Base-by-base conservation (phyloP, 2,329 filamentous ascomycete species). In the Trichoderma atroviride region DNA sequence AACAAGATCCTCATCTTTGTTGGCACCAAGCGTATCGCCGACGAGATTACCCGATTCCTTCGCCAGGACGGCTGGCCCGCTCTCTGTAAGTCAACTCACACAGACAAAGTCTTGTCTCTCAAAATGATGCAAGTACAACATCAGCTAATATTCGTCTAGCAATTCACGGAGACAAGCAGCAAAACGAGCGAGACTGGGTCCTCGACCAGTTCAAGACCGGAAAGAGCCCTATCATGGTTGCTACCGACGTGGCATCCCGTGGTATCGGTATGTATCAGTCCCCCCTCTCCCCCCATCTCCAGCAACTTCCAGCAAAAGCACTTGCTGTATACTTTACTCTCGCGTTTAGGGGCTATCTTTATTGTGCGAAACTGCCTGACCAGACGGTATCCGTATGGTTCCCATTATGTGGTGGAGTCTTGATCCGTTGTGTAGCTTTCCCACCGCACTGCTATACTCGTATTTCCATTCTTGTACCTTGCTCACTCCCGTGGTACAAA, bases 211-310 rank as follows among this genome's bases (percentile, higher is more conserved):
- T 99, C 90, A 99, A 98, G 90, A 93, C 92, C 74, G 94, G 94
- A 84, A 97, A 98, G 88, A 97, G 94, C 85, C 96, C 96, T 80
- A 97, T 99, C 89, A 97, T 99, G 94, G 96, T 99, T 85, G 96
- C 96, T 85, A 99, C 96, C 75, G 96, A 98, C 80, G 96, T 99
- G 84, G 96, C 96, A 85, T 98, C 96, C 80, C 96, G 96, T 94
- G 96, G 96, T 93, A 97, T 99, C 85, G 96, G 96, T 97, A 96
- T 97, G 94, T 95, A 92, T 89, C 85, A 87, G 70, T 29, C 56
- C 70, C 66, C 66, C 63, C 84, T 84, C 83, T 81, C 82, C 78
- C 77, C 74, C 72, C 73, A 72, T 77, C 72, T 69, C 72, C 80
- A 81, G 83, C 86, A 85, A 85, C 83, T 83, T 85, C 85, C 85